These are phyloP conservation scores for Fusarium subtropicale DNA, from an alignment of 2,329 filamentous ascomycete species.

Conservation along the genomic window DNA sequence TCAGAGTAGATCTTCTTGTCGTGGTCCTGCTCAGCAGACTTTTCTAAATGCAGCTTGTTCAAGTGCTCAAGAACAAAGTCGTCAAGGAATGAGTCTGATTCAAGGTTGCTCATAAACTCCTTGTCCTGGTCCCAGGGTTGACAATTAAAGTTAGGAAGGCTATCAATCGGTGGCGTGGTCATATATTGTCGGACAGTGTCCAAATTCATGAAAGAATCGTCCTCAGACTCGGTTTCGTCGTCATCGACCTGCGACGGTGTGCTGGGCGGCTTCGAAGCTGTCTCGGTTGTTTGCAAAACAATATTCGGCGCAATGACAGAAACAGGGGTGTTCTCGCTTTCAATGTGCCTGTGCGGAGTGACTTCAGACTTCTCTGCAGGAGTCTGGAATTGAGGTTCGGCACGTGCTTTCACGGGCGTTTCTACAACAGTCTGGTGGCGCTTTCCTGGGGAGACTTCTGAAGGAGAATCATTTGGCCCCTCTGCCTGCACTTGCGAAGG, in stretches of 20 bases:
- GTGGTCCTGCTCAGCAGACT: slow-evolving; percentile 54
- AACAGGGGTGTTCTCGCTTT: slow-evolving; percentile 2
- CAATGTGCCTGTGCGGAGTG: not conserved
- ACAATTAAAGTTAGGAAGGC: slow-evolving; percentile 61
- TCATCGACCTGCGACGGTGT: slow-evolving; percentile 64
- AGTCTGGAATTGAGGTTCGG: slow-evolving; percentile 4
- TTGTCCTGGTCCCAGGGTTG: slow-evolving; percentile 62
- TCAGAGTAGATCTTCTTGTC: slow-evolving; percentile 57
- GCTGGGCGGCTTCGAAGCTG: slow-evolving; percentile 54
- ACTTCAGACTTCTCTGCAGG: slow-evolving; percentile 5
- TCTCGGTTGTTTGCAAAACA: slow-evolving; percentile 47
- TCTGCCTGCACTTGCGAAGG: not conserved
- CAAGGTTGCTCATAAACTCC: slow-evolving; percentile 57
- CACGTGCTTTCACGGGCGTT: not conserved
- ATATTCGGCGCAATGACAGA: slow-evolving; percentile 22
- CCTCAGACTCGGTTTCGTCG: slow-evolving; percentile 67
- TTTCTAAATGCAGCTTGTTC: slow-evolving; percentile 54
- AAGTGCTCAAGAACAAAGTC: slow-evolving; percentile 61
- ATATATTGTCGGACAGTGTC: slow-evolving; percentile 64
- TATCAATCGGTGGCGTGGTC: slow-evolving; percentile 66
- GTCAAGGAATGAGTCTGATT: slow-evolving; percentile 55
- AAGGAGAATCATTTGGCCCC: not conserved
- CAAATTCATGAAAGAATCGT: slow-evolving; percentile 62
- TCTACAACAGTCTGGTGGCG: not conserved
- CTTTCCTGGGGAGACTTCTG: slow-evolving; percentile 1